Base-by-base conservation (phyloP, 352 stramenopile species). In the Globisporangium canariense region DNA sequence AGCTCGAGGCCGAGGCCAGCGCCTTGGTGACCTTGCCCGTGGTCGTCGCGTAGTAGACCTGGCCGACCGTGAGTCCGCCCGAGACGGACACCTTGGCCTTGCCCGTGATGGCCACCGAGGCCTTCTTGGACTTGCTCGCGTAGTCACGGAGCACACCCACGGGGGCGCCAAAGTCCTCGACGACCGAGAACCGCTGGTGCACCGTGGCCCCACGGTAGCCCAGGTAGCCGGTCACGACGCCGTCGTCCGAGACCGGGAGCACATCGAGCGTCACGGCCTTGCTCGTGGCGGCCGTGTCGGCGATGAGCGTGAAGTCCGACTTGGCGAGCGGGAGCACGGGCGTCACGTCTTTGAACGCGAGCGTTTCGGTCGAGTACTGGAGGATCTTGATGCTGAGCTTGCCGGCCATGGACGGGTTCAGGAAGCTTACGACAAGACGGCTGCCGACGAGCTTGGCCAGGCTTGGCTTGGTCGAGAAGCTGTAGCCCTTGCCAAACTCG, bases 11-110 rank as follows among this genome's bases (percentile, higher is more conserved):
- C 14, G 68, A 58, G 14, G 20, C 18, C 2, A 46, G 64, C 2
- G 59, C 65, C 5, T 68, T 32, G 14, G 81, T 69, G 32, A 89
- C 56, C 14, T 62, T 68, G 8, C 81, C 83, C 2, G 63, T 72
- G 10, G 83, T 90, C 7, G 73, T 89, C 8, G 80, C 79, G 70
- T 89, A 91, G 67, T 91, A 82, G 16, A 81, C 58, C 32, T 66
- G 60, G 10, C 73, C 73, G 4, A 60, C 47, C 8, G 57, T 62
- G 9, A 88, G 62, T 20, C 66, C 47, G 9, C 63, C 65, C 54
- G 60, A 81, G 72, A 51, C 65, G 56, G 58, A 79, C 72, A 50
- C 61, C n/a, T 79, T 59, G 30, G 65, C 64, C 61, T 77, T 76
- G 52, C 76, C 67, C 28, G 66, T 76, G 50, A 79, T 74, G 1